These are phyloP conservation scores for Fusarium pilosicola DNA, from an alignment of 2,329 filamentous ascomycete genomes.

Conservation along the genomic window DNA sequence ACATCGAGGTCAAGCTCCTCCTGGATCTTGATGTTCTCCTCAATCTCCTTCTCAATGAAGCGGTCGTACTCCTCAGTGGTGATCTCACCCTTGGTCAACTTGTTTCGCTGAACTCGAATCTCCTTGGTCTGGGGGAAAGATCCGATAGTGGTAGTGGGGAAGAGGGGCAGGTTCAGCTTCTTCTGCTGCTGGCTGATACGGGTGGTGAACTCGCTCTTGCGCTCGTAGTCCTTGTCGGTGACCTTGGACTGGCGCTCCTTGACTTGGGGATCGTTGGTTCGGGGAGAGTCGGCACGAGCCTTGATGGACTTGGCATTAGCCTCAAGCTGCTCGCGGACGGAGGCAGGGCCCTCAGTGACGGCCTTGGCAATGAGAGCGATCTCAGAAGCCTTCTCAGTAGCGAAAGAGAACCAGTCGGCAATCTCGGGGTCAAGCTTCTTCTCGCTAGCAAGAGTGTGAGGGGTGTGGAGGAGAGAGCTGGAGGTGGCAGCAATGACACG, in stretches of 20 bases:
- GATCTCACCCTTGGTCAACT: slow-evolving; percentile 99
- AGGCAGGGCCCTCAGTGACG: slow-evolving; percentile 88
- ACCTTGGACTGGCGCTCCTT: slow-evolving; percentile 96
- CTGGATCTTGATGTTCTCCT: slow-evolving; percentile 94
- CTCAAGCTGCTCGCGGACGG: slow-evolving; percentile 89
- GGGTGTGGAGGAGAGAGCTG: slow-evolving; percentile 97
- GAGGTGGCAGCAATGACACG: slow-evolving; percentile 97
- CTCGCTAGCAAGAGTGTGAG: slow-evolving; percentile 97
- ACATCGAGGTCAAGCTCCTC: slow-evolving; percentile 98
- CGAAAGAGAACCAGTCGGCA: slow-evolving; percentile 98
- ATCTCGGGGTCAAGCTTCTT: slow-evolving; percentile 97
- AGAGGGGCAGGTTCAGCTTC: slow-evolving; percentile 91
- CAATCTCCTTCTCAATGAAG: slow-evolving; percentile 99
- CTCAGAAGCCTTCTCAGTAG: slow-evolving; percentile 91
- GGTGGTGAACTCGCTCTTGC: slow-evolving; percentile 86
- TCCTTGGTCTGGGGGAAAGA: slow-evolving; percentile 99
- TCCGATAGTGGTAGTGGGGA: slow-evolving; percentile 99
- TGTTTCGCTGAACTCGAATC: slow-evolving; percentile 96
- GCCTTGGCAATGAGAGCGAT: slow-evolving; percentile 96
- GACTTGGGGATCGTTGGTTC: slow-evolving; percentile 96
- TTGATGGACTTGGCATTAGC: slow-evolving; percentile 96
- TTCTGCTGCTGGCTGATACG: slow-evolving; percentile 91
- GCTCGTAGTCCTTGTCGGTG: slow-evolving; percentile 85
- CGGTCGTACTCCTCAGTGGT: slow-evolving; percentile 91
- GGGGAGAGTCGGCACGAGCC: slow-evolving; percentile 88